phyloP scores from a whole-genome alignment of 495 filamentous ascomycete species.

The Emericellopsis terricola region DNA sequence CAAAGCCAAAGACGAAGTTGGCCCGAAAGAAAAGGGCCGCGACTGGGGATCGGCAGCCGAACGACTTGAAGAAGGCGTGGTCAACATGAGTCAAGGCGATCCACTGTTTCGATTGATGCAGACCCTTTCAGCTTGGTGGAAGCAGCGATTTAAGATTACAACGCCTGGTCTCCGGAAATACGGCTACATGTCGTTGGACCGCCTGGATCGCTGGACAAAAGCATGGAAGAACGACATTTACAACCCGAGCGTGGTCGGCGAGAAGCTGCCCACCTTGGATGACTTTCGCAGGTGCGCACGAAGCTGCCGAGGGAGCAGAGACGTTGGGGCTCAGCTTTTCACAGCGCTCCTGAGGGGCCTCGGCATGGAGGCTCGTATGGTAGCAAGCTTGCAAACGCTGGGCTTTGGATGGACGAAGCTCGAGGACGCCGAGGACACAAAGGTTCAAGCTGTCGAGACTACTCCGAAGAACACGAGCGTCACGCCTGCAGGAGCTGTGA shows the following conservation, averaged over 20 bases:
- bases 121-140: slow-evolving; percentile 68
- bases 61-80: slow-evolving; percentile 44
- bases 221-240: slow-evolving; percentile 43
- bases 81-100: slow-evolving; percentile 62
- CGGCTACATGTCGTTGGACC: slow-evolving; percentile 60
- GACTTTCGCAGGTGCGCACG: slow-evolving; percentile 53
- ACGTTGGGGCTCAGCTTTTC: slow-evolving; percentile 81
- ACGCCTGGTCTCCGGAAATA: slow-evolving; percentile 71
- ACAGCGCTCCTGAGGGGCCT: slow-evolving; percentile 73
- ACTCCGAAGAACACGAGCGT: background rate
- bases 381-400: slow-evolving; percentile 69
- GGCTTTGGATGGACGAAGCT: slow-evolving; percentile 84
- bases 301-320: slow-evolving; percentile 62
- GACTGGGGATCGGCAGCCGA: slow-evolving; percentile 62
- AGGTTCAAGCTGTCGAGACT: slow-evolving; percentile 6
- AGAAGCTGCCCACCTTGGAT: slow-evolving; percentile 44
- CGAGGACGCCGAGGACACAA: slow-evolving; percentile 45
- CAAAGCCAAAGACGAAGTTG: too few relatives aligned
- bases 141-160: slow-evolving; percentile 59
- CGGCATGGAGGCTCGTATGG: slow-evolving; percentile 60
- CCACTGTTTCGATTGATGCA: slow-evolving; percentile 68
- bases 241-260: slow-evolving; percentile 49
- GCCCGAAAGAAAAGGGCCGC: slow-evolving; percentile 30
- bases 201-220: slow-evolving; percentile 47
- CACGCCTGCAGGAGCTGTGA: slow-evolving; percentile 3